phyloP scores from a whole-genome alignment of 2,329 filamentous ascomycete genomes.

The Fusarium miscanthi region DNA sequence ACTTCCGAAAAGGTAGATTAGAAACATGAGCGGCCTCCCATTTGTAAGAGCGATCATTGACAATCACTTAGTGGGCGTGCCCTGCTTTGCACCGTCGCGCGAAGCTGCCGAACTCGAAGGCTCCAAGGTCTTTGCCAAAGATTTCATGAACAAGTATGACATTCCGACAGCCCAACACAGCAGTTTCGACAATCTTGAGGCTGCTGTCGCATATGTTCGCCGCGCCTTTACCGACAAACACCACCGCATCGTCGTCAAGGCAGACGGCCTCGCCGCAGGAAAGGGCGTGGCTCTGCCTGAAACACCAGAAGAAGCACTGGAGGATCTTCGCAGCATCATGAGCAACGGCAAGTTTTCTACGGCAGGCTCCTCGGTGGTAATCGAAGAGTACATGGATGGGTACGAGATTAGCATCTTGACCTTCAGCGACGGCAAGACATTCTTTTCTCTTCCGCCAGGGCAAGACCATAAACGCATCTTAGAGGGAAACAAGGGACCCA shows the following conservation, averaged over 20 bases:
- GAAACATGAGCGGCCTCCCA: too few species aligned
- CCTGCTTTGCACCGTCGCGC: constrained; percentile 75
- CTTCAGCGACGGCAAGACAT: constrained; percentile 74
- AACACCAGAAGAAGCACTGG: constrained; percentile 68
- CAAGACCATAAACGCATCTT: constrained; percentile 80
- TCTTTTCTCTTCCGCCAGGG: constrained; percentile 73
- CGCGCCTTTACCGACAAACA: constrained; percentile 50
- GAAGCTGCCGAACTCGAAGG: constrained; percentile 80
- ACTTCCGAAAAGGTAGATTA: constrained; percentile 58
- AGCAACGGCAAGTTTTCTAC: constrained; percentile 70
- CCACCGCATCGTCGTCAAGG: constrained; percentile 78
- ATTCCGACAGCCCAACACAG: constrained; percentile 80
- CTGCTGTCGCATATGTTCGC: constrained; percentile 71
- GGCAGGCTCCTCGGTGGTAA: constrained; percentile 76
- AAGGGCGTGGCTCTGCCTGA: constrained; percentile 65
- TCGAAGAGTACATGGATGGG: constrained; percentile 77
- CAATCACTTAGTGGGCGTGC: constrained; percentile 58
- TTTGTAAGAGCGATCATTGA: too few species aligned
- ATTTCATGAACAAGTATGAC: constrained; percentile 78
- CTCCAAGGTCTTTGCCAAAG: constrained; percentile 81
- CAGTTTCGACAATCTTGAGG: constrained; percentile 73
- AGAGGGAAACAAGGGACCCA: constrained; percentile 75
- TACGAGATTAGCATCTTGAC: constrained; percentile 76
- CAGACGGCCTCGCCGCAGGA: constrained; percentile 77
- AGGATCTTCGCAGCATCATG: constrained; percentile 76